Percentiles rank a stretch among this genome's conserved stretches.
Conservation (phyloP, 2,329 filamentous ascomycete genomes). For the Didymella pomorum region DNA sequence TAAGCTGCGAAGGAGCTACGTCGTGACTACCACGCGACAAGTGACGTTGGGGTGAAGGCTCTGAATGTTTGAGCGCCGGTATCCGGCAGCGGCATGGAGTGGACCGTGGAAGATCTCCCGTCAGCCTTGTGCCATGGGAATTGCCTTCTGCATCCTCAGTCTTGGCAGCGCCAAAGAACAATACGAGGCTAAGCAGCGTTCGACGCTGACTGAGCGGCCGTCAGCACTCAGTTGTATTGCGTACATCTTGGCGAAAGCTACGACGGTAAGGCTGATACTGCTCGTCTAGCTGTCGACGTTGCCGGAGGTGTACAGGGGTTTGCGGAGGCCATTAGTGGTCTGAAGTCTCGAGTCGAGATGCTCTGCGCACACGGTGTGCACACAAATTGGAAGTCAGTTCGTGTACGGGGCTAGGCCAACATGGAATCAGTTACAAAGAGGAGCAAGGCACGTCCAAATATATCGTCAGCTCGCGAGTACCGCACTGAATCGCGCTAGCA, state of each 20-base stretch:
- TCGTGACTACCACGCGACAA: constrained; percentile 4
- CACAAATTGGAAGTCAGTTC: too few species aligned
- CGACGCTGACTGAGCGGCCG: not conserved
- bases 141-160: not conserved
- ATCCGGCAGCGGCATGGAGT: constrained; percentile 7
- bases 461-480: constrained; percentile 14
- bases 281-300: not conserved
- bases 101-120: constrained; percentile 12
- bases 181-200: not conserved
- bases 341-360: not conserved
- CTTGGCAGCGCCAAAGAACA: constrained; percentile 3
- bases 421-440: too few species aligned
- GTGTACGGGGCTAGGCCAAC: not conserved
- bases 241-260: not conserved
- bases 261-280: not conserved
- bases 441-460: not conserved
- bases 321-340: not conserved
- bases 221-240: not conserved
- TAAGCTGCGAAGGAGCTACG: constrained; percentile 15
- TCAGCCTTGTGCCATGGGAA: not conserved
- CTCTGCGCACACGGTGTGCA: too few species aligned
- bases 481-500: constrained; percentile 7
- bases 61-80: constrained; percentile 8
- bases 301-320: not conserved
- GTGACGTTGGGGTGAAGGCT: constrained; percentile 19